These are phyloP conservation scores for Closterium sp. DNA, from an alignment of 139 green algal species.

Conservation along the genomic window DNA sequence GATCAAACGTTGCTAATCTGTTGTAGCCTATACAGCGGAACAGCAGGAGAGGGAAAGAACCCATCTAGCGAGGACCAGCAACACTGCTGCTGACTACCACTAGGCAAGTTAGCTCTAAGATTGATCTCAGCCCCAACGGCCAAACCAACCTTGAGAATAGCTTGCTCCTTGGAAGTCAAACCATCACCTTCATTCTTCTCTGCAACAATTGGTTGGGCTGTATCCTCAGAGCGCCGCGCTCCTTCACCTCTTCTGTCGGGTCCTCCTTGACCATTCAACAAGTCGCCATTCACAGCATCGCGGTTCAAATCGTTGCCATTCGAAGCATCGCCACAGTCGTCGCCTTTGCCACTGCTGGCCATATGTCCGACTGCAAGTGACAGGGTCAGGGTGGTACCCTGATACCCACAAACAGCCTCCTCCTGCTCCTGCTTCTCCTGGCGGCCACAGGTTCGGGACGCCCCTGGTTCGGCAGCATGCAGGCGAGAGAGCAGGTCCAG, in stretches of 20 bases:
- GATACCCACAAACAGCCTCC: neutral
- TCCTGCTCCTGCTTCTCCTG: neutral
- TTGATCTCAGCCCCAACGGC: no score
- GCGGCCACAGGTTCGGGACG: neutral
- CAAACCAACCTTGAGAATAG: no score
- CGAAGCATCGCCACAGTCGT: no score
- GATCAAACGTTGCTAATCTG: neutral
- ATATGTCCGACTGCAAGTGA: neutral
- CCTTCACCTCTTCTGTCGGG: no score
- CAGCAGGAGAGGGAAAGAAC: neutral
- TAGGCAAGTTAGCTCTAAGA: neutral
- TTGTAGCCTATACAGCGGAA: neutral
- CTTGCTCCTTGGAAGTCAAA: neutral
- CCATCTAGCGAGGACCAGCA: neutral
- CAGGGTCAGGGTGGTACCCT: neutral
- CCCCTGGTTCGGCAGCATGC: neutral
- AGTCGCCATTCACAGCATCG: no score
- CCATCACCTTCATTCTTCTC: neutral
- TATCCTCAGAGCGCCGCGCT: no score
- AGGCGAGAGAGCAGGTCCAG: neutral
- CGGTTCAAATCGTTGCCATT: no score
- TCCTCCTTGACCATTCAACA: no score
- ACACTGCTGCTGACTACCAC: neutral
- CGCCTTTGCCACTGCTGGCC: no score
- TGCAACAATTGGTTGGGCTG: no score